Conservation (phyloP, 2,329 filamentous ascomycete genomes). For the Elsinoe fawcettii region DNA sequence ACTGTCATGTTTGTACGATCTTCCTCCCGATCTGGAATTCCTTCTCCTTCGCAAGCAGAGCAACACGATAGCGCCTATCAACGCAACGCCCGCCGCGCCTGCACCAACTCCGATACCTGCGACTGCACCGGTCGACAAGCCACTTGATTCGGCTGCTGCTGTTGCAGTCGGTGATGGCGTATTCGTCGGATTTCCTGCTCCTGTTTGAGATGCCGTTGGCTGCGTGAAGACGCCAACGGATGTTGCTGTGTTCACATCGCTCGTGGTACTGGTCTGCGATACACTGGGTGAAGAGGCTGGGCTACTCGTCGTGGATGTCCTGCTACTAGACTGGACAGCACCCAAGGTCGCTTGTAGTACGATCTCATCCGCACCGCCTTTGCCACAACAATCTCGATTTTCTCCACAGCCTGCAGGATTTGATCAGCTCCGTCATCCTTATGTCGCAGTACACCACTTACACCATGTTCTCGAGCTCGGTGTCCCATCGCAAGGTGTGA, state of each 20-base stretch:
- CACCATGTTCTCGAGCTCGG: slow-evolving; percentile 11
- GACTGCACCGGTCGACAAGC: slow-evolving; percentile 3
- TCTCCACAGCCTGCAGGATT: background rate
- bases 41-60: background rate
- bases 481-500: slow-evolving; percentile 13
- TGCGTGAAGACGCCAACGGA: background rate
- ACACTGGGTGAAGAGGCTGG: too few relatives aligned
- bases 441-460: background rate
- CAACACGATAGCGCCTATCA: background rate
- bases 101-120: slow-evolving; percentile 12
- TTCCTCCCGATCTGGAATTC: background rate
- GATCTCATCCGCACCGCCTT: background rate
- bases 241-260: background rate
- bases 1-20: background rate
- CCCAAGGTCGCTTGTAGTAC: background rate
- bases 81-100: background rate
- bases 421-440: background rate
- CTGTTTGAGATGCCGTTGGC: background rate
- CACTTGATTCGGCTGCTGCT: background rate
- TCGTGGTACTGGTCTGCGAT: background rate
- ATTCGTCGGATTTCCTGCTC: background rate
- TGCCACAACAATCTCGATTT: slow-evolving; percentile 11
- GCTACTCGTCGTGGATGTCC: background rate
- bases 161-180: background rate
- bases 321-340: background rate